phyloP scores from a whole-genome alignment of 2,329 filamentous ascomycete genomes.

The Botryotinia narcissicola region DNA sequence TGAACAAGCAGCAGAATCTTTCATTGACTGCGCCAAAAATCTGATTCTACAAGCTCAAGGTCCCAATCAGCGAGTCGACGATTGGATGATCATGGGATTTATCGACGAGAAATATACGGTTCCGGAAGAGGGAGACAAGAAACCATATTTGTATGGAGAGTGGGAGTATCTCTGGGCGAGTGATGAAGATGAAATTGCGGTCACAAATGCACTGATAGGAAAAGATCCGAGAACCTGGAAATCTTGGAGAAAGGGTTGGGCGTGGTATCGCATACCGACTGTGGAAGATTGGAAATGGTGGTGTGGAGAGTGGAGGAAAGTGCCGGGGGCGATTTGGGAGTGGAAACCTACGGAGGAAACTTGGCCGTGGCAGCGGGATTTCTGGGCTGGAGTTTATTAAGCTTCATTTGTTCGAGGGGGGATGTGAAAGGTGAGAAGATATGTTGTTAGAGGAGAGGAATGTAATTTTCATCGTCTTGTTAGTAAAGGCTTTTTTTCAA shows the following conservation, averaged over 20 bases:
- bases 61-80: neutral
- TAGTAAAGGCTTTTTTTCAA: no score
- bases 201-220: rapidly evolving
- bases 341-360: neutral
- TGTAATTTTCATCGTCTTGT: neutral
- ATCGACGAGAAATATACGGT: neutral
- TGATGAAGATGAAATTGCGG: neutral
- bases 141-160: neutral
- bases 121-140: neutral
- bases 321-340: neutral
- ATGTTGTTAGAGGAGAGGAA: rapidly evolving
- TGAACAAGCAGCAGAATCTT: neutral
- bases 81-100: neutral
- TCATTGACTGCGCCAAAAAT: neutral
- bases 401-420: no score
- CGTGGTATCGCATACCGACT: neutral
- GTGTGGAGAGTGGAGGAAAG: constrained; percentile 1
- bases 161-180: neutral
- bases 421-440: neutral
- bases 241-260: neutral
- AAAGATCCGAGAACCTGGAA: rapidly evolving
- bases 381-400: neutral
- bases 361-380: constrained; percentile 2
- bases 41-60: neutral
- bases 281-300: neutral